Evolutionary conservation across 2,329 filamentous ascomycete genomes (phyloP), one percentile per base, ranked within the genome.

Genomic region (Cercospora sp.): DNA sequence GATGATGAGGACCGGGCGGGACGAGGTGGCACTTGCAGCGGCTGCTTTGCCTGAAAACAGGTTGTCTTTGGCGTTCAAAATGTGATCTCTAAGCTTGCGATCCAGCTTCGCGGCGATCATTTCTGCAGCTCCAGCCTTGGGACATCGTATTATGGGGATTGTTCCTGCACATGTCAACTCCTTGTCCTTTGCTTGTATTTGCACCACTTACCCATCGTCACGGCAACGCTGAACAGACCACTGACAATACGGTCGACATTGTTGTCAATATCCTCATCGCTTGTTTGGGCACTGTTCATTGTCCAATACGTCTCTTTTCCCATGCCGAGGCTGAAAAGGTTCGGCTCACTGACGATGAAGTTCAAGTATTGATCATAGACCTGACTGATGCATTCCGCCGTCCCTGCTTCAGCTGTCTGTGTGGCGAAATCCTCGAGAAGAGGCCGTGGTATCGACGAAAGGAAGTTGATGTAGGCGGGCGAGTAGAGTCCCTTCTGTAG

Each of bases 311-410:
- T 92, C 79, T 97, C 91, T 73, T 95, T 95, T 72, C 93, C 90
- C 87, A 98, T 91, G 9, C 94, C 94, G 69, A 99, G 83, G 77
- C 92, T 97, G 82, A 99, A 99, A 4, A 99, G 84, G 78, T 98
- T 94, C 5, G 94, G 94, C 79, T 99, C 95, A 36, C 92, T 92
- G 51, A 98, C 94, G 71, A 98, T 91, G 76, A 98, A 99, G 80
- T 99, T 98, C 64, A 99, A 85, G 77, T 98, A 98, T 78, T 99
- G 95, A 78, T 99, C 95, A 75, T 90, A 99, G 6, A 99, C 88
- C 76, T 97, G 94, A 2, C 94, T 90, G 70, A 99, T 94, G 75
- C 91, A 89, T 74, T 98, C 94, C 5, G 94, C 89, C 0, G 93
- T 97, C 28, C 90, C 92, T 12, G 93, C 89, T 31, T 91, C 83